These are phyloP conservation scores for Trichomonas vaginalis DNA, from an alignment of 208 protist species.

Conservation along the genomic window DNA sequence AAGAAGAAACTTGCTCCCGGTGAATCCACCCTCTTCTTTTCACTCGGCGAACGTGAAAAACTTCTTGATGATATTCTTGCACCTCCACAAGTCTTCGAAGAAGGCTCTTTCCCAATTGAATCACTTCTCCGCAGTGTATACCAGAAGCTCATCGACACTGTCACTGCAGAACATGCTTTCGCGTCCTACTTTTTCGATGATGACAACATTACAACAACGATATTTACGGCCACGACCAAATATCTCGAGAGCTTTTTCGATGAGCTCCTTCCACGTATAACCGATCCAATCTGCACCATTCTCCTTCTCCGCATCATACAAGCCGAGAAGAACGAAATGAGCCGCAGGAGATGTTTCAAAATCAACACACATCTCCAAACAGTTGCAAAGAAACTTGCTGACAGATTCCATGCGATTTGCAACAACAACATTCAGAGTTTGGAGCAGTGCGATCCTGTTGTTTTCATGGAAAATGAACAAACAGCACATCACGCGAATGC, in stretches of 20 bases:
- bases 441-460: background rate
- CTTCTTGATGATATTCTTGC: background rate
- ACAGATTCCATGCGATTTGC: background rate
- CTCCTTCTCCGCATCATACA: background rate
- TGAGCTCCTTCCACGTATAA: background rate
- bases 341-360: background rate
- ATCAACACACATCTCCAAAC: background rate
- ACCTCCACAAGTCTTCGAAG: background rate
- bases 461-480: background rate
- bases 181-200: background rate
- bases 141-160: background rate
- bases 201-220: background rate
- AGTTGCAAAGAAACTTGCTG: background rate
- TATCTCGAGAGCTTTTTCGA: background rate
- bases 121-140: background rate
- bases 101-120: background rate
- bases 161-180: background rate
- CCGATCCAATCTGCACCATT: background rate
- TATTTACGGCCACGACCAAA: background rate
- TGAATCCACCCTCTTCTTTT: constrained; percentile 6
- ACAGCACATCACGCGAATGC: background rate
- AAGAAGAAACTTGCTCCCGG: background rate
- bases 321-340: background rate
- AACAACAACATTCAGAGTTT: background rate
- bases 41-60: background rate